Conservation (phyloP, 805 yeast species). For the Cyberlindnera nakhonratchasimensis region DNA sequence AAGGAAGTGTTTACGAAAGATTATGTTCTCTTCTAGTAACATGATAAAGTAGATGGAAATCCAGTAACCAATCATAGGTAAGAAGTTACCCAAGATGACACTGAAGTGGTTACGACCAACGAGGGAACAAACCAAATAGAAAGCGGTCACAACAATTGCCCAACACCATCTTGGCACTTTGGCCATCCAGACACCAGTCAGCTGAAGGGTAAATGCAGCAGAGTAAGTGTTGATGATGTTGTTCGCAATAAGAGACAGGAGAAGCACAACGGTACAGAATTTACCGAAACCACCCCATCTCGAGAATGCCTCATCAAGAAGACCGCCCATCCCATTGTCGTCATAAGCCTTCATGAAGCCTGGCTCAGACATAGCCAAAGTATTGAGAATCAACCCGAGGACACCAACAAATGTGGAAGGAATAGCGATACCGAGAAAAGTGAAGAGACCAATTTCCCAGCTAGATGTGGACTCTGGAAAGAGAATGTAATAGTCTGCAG, state of each 20-base stretch:
- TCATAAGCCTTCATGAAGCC: constrained; percentile 59
- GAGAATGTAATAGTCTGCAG: constrained; percentile 79
- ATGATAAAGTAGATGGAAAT: constrained; percentile 74
- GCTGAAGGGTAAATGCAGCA: constrained; percentile 74
- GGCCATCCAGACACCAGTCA: constrained; percentile 51
- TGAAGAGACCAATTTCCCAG: constrained; percentile 49
- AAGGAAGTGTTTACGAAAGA: constrained; percentile 55
- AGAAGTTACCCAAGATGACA: constrained; percentile 69
- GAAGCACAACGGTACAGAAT: constrained; percentile 64
- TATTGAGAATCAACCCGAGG: constrained; percentile 66
- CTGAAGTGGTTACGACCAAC: constrained; percentile 74
- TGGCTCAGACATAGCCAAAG: constrained; percentile 54
- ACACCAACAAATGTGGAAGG: constrained; percentile 79
- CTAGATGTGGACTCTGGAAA: constrained; percentile 71
- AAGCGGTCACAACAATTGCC: constrained; percentile 57
- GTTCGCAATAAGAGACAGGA: constrained; percentile 75
- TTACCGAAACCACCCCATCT: constrained; percentile 78
- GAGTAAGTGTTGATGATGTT: constrained; percentile 80
- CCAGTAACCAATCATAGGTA: constrained; percentile 94
- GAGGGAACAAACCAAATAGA: constrained; percentile 67
- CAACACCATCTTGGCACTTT: constrained; percentile 76
- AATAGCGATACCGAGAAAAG: constrained; percentile 60
- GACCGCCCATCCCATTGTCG: constrained; percentile 69
- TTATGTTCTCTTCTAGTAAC: constrained; percentile 64
- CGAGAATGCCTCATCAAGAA: constrained; percentile 57